Evolutionary conservation across 2,329 filamentous ascomycete species (phyloP).

Genomic region (Coniochaeta sp.): DNA sequence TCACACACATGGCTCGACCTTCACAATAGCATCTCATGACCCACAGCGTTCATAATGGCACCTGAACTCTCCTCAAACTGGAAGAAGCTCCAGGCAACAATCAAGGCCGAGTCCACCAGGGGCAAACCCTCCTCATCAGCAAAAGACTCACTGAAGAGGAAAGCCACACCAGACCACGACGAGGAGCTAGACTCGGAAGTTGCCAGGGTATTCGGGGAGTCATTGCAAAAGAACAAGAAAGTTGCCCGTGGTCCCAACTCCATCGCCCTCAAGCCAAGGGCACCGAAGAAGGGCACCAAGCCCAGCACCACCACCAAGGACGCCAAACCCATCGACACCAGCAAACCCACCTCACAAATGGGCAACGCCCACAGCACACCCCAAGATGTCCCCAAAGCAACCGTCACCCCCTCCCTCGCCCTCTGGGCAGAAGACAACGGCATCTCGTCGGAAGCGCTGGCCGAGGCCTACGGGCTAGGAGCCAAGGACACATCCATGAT

Average conservation of each 20-base stretch:
- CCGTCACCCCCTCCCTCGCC: conserved; percentile 46
- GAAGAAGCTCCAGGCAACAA: conserved; percentile 66
- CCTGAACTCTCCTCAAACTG: conserved; percentile 61
- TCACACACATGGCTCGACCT: not conserved
- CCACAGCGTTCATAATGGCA: conserved; percentile 24
- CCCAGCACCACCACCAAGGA: conserved; percentile 3
- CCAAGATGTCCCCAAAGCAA: conserved; percentile 23
- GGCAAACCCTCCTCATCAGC: conserved; percentile 6
- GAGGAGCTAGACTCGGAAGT: not conserved
- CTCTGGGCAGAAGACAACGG: conserved; percentile 56
- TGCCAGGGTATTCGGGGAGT: not conserved
- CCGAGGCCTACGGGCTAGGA: conserved; percentile 54
- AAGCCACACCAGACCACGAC: not conserved
- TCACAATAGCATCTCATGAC: not conserved
- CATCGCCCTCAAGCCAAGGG: conserved; percentile 13
- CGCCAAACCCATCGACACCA: conserved; percentile 9
- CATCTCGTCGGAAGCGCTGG: conserved; percentile 52
- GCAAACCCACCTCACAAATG: conserved; percentile 33
- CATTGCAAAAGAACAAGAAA: not conserved
- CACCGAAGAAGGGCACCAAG: not conserved
- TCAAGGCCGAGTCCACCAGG: conserved; percentile 38
- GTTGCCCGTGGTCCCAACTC: not conserved
- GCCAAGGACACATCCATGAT: conserved; percentile 42
- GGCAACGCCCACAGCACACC: conserved; percentile 46
- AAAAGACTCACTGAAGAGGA: not conserved